Evolutionary conservation across 2,329 filamentous ascomycete species (phyloP).

Genomic region (Colletotrichum godetiae): DNA sequence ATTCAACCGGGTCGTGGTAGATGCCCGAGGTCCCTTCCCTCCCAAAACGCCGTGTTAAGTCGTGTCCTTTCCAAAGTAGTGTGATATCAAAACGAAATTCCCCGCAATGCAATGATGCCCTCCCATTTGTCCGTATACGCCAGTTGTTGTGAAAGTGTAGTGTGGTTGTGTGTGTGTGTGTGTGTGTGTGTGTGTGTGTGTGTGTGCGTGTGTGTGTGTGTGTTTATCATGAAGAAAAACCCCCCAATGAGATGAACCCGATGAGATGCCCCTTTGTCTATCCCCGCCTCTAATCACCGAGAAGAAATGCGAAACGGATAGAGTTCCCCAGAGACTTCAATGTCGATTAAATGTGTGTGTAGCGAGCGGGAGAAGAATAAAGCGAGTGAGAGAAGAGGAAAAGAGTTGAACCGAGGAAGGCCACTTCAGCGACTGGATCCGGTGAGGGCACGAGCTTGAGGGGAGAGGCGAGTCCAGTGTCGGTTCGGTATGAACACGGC

Average conservation of each 20-base stretch:
- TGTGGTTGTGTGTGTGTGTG: background rate
- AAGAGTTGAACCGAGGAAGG: background rate
- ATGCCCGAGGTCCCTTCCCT: background rate
- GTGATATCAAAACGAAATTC: constrained; percentile 3
- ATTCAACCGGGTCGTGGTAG: background rate
- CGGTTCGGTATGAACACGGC: background rate
- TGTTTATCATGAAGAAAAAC: background rate
- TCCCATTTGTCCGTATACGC: constrained; percentile 16
- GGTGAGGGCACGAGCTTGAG: background rate
- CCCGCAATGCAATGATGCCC: constrained; percentile 32
- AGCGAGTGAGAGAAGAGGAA: background rate
- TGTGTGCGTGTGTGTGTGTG: background rate
- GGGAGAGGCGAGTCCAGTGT: background rate
- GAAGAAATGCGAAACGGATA: constrained; percentile 3
- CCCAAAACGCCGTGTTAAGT: constrained; percentile 8
- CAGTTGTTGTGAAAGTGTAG: background rate
- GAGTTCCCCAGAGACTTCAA: constrained; percentile 3
- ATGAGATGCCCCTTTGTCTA: constrained; percentile 9
- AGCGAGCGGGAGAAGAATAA: background rate
- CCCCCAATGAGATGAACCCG: background rate
- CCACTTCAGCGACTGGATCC: background rate
- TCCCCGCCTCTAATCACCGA: background rate
- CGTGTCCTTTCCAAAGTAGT: background rate
- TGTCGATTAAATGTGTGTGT: constrained; percentile 15
- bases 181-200: background rate